A percentile compares a stretch with the other conserved stretches of the same genome.
These are phyloP conservation scores for Cladosporium sp. DNA, from an alignment of 2,329 filamentous ascomycete species.

Conservation along the genomic window DNA sequence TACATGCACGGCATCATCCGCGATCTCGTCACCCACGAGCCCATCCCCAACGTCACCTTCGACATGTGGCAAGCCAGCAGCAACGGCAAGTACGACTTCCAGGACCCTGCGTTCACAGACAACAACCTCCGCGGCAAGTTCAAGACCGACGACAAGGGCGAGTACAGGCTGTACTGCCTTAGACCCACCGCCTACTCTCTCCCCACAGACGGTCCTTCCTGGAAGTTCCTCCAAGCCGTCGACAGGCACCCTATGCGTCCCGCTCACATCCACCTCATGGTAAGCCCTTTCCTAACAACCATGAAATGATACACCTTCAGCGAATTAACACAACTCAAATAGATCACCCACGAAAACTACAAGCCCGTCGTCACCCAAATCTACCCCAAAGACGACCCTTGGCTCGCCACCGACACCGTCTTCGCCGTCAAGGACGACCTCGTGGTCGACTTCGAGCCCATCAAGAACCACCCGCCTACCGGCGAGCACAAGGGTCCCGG, in stretches of 20 bases:
- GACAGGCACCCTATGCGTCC: conserved; percentile 62
- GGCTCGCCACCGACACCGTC: conserved; percentile 59
- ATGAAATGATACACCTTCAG: background rate
- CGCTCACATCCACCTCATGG: conserved; percentile 62
- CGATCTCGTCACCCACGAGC: conserved; percentile 64
- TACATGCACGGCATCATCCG: conserved; percentile 70
- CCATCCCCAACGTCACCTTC: conserved; percentile 67
- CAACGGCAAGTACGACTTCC: conserved; percentile 71
- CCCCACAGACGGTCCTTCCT: conserved; percentile 62
- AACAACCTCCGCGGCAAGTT: conserved; percentile 80
- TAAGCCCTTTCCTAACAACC: conserved; percentile 22
- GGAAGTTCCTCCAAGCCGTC: conserved; percentile 53
- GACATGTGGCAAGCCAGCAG: conserved; percentile 77
- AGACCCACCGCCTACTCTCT: conserved; percentile 73
- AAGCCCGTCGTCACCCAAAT: conserved; percentile 59
- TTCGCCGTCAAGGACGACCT: conserved; percentile 64
- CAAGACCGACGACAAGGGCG: conserved; percentile 66
- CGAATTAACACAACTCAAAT: conserved; percentile 1
- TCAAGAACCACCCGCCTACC: conserved; percentile 53
- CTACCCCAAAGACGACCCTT: conserved; percentile 60
- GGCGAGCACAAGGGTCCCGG: conserved; percentile 34
- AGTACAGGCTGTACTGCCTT: conserved; percentile 73
- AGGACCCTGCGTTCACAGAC: conserved; percentile 63
- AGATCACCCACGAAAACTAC: conserved; percentile 53
- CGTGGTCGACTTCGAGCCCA: conserved; percentile 58